phyloP scores from a whole-genome alignment of 2,329 filamentous ascomycete species.

The Xylariomycetidae sp. region DNA sequence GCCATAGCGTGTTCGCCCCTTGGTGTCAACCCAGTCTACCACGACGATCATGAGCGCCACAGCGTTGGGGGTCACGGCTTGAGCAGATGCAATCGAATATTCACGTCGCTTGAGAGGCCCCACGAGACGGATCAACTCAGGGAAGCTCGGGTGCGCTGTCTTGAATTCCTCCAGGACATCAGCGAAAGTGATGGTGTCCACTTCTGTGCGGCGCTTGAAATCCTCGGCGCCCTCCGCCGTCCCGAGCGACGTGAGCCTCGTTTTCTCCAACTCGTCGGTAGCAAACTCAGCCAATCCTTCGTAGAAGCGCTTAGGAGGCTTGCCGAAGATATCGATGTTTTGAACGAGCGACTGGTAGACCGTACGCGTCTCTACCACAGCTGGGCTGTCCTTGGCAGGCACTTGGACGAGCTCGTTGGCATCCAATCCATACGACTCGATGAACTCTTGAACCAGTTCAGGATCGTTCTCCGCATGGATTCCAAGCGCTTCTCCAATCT shows the following conservation, averaged over 20 bases:
- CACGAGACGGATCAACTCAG: slow-evolving; percentile 84
- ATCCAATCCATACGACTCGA: slow-evolving; percentile 82
- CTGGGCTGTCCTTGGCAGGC: slow-evolving; percentile 72
- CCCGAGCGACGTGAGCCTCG: slow-evolving; percentile 70
- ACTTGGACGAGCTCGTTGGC: slow-evolving; percentile 85
- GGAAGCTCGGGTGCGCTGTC: slow-evolving; percentile 83
- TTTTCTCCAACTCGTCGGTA: slow-evolving; percentile 75
- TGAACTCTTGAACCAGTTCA: slow-evolving; percentile 74
- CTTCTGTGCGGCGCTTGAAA: slow-evolving; percentile 87
- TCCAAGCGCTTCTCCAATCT: slow-evolving; percentile 94
- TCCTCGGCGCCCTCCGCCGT: slow-evolving; percentile 77
- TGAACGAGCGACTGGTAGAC: slow-evolving; percentile 88
- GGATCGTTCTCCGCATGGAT: slow-evolving; percentile 94
- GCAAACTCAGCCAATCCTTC: slow-evolving; percentile 86
- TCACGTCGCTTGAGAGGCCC: slow-evolving; percentile 91
- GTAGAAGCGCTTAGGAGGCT: slow-evolving; percentile 97
- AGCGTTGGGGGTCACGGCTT: slow-evolving; percentile 85
- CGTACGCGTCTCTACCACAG: slow-evolving; percentile 78
- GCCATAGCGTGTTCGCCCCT: slow-evolving; percentile 83
- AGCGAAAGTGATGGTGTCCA: slow-evolving; percentile 86
- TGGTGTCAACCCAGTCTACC: slow-evolving; percentile 88
- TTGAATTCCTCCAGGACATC: slow-evolving; percentile 86
- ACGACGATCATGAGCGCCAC: slow-evolving; percentile 96
- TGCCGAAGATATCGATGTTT: slow-evolving; percentile 94
- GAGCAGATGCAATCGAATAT: slow-evolving; percentile 98